Evolutionary conservation across 2,329 filamentous ascomycete species (phyloP).

Genomic region (Ophiostoma australiae): DNA sequence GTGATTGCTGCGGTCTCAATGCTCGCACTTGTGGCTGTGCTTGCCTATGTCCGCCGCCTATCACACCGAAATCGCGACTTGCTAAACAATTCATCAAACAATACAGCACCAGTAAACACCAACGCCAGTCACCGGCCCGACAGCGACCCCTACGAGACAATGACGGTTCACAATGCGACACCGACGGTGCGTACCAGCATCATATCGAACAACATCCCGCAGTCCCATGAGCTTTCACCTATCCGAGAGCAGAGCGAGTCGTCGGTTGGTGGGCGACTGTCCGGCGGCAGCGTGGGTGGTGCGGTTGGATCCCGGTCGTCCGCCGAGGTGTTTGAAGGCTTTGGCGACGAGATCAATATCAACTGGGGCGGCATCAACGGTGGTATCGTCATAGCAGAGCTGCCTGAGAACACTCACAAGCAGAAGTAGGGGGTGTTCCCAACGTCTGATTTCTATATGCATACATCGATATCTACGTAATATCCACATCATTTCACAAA

Average conservation of each 20-base stretch:
- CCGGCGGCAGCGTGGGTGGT: neutral
- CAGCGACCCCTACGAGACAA: neutral
- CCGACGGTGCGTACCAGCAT: neutral
- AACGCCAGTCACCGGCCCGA: neutral
- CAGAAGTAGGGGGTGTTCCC: neutral
- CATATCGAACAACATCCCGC: neutral
- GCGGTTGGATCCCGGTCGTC: neutral
- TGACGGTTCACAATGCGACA: neutral
- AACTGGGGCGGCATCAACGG: neutral
- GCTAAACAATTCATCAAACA: neutral
- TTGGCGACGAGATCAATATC: neutral
- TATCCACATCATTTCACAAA: no score
- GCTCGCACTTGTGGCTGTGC: constrained; percentile 11
- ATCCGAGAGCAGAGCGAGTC: constrained; percentile 13
- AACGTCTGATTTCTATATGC: no score
- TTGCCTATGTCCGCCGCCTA: constrained; percentile 17
- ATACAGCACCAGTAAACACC: neutral
- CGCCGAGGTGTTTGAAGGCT: neutral
- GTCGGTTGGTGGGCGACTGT: neutral
- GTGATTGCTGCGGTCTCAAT: constrained; percentile 19
- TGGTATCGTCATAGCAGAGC: neutral
- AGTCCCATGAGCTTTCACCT: neutral
- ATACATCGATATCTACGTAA: no score
- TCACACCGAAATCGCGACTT: neutral
- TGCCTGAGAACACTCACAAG: neutral